Evolutionary conservation across 2,329 filamentous ascomycete genomes (phyloP).

Genomic region (Bretziella fagacearum): DNA sequence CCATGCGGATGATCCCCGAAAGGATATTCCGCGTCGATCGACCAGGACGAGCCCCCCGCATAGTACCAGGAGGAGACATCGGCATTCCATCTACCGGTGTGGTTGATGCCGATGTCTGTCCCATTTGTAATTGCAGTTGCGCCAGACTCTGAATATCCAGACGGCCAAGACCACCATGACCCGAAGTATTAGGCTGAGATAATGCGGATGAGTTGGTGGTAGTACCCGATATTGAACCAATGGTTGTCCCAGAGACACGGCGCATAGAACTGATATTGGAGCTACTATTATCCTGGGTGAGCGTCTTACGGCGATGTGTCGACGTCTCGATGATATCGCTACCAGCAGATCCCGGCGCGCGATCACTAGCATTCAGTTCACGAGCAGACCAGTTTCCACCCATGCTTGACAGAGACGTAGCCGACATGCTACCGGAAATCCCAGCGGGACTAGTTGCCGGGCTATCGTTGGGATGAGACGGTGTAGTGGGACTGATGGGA

Average conservation of each 20-base stretch:
- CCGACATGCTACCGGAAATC: constrained; percentile 15
- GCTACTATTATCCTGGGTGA: neutral
- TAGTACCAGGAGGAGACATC: constrained; percentile 16
- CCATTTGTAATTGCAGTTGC: constrained; percentile 10
- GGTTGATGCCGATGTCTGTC: neutral
- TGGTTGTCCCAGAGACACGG: neutral
- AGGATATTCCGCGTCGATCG: constrained; percentile 27
- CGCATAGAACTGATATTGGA: neutral
- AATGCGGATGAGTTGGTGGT: neutral
- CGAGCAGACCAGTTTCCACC: constrained; percentile 15
- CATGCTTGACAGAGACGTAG: constrained; percentile 6
- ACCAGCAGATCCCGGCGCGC: constrained; percentile 33
- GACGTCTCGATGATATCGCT: constrained; percentile 26
- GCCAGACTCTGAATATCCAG: constrained; percentile 10
- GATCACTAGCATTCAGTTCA: constrained; percentile 20
- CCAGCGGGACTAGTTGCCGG: constrained; percentile 15
- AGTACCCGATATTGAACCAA: neutral
- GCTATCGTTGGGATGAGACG: neutral
- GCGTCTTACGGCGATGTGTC: constrained; percentile 4
- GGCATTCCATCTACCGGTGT: neutral
- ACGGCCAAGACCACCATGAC: constrained; percentile 13
- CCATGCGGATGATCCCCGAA: constrained; percentile 30
- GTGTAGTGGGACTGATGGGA: neutral
- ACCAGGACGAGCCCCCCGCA: constrained; percentile 21
- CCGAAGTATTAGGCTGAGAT: constrained; percentile 1